A percentile compares a stretch with the other conserved stretches of the same genome.
phyloP scores from a whole-genome alignment of 2,329 filamentous ascomycete genomes.

The Claviceps digitariae region DNA sequence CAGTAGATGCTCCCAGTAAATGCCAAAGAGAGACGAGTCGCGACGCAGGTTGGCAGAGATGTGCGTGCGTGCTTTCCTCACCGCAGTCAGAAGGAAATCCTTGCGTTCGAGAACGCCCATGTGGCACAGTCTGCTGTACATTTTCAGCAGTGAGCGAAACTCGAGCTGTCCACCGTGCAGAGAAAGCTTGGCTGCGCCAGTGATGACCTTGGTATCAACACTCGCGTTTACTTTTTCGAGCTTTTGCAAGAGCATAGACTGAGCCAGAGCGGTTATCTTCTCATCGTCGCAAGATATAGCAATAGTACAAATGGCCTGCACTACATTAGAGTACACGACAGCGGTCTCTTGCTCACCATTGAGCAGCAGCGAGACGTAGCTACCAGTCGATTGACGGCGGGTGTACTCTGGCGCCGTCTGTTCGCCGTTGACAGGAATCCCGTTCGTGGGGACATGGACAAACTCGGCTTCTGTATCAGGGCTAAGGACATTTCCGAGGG shows the following conservation, averaged over 20 bases:
- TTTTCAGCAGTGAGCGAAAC: conserved; percentile 72
- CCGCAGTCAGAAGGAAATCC: conserved; percentile 51
- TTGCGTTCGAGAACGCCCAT: conserved; percentile 60
- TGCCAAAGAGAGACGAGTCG: conserved; percentile 62
- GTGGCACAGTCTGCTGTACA: conserved; percentile 63
- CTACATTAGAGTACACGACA: conserved; percentile 69
- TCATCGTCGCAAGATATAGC: conserved; percentile 69
- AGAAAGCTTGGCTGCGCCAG: conserved; percentile 65
- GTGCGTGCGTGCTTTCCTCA: conserved; percentile 65
- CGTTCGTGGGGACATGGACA: conserved; percentile 37
- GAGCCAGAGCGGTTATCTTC: conserved; percentile 83
- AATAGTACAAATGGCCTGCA: conserved; percentile 90
- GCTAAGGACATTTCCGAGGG: conserved; percentile 88
- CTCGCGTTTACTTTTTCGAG: conserved; percentile 67
- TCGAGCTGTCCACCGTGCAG: conserved; percentile 67
- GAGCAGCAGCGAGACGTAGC: conserved; percentile 64
- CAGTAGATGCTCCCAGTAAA: conserved; percentile 73
- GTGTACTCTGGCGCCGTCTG: conserved; percentile 32
- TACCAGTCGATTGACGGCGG: conserved; percentile 50
- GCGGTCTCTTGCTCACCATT: conserved; percentile 67
- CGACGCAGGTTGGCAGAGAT: conserved; percentile 58
- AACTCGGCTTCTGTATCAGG: conserved; percentile 45
- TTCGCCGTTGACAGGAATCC: conserved; percentile 26
- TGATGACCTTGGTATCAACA: conserved; percentile 77
- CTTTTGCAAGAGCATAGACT: conserved; percentile 96